Evolutionary conservation across 371 early-diverging fungal species (phyloP).

Genomic region (Smittium culicis): DNA sequence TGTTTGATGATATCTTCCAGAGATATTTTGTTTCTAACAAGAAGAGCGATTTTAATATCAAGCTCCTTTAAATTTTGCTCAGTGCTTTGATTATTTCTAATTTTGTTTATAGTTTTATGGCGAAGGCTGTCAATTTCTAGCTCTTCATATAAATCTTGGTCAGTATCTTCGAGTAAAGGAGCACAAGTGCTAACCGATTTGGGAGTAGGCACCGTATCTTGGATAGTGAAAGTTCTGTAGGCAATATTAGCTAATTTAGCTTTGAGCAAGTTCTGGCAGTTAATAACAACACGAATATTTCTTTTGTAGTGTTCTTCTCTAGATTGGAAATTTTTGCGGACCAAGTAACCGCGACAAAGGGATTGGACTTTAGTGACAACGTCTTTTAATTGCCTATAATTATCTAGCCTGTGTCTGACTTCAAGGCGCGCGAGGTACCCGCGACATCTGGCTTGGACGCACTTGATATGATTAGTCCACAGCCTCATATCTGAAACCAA

Average conservation of each 20-base stretch:
- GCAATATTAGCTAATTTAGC: slow-evolving; percentile 67
- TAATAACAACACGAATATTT: slow-evolving; percentile 60
- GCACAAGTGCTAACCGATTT: slow-evolving; percentile 70
- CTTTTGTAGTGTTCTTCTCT: slow-evolving; percentile 43
- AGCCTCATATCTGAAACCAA: slow-evolving; percentile 33
- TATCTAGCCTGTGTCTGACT: slow-evolving; percentile 27
- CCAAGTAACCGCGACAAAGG: slow-evolving; percentile 44
- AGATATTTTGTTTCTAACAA: slow-evolving; percentile 91
- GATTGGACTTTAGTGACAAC: slow-evolving; percentile 51
- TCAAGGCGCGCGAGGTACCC: slow-evolving; percentile 38
- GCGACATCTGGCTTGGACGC: slow-evolving; percentile 50
- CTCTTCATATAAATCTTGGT: slow-evolving; percentile 86
- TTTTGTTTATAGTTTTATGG: slow-evolving; percentile 67
- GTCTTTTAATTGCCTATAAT: slow-evolving; percentile 19
- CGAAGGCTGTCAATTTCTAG: slow-evolving; percentile 72
- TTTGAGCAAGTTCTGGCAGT: slow-evolving; percentile 69
- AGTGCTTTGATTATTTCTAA: slow-evolving; percentile 74
- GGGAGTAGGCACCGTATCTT: slow-evolving; percentile 58
- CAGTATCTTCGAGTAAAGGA: slow-evolving; percentile 77
- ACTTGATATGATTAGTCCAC: slow-evolving; percentile 32
- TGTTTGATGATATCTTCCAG: slow-evolving; percentile 66
- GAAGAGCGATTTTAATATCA: slow-evolving; percentile 90
- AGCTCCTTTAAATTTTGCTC: slow-evolving; percentile 74
- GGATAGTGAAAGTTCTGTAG: slow-evolving; percentile 59
- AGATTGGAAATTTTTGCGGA: slow-evolving; percentile 40